A percentile compares a stretch with the other conserved stretches of the same genome.
Evolutionary conservation across 768 basidiomycete species (phyloP).

Genomic region (Saitozyma sp.): DNA sequence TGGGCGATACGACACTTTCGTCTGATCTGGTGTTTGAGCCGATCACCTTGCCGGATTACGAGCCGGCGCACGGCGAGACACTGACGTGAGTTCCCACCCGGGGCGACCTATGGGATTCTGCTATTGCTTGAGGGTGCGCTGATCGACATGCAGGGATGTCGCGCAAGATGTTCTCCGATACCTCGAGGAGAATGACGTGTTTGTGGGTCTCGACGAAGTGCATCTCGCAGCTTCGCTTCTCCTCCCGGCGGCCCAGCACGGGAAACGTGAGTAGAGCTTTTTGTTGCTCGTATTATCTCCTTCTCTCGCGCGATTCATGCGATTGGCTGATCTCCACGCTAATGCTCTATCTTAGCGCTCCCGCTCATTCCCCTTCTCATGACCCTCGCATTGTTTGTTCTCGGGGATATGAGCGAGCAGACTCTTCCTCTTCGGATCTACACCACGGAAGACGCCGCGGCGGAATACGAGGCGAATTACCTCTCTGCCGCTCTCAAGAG

Average conservation of each 20-base stretch:
- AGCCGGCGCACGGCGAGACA: not conserved
- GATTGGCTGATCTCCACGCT: no score
- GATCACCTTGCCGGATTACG: conserved; percentile 22
- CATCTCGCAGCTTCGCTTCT: conserved; percentile 21
- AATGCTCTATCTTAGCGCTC: no score
- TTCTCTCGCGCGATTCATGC: no score
- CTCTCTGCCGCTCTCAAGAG: no score
- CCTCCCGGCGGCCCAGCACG: conserved; percentile 14
- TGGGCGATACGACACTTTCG: conserved; percentile 1
- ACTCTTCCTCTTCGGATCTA: not conserved
- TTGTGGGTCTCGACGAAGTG: conserved; percentile 31
- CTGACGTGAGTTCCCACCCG: conserved; percentile 9
- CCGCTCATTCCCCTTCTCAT: no score
- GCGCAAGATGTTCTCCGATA: conserved; percentile 23
- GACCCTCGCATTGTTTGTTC: not conserved
- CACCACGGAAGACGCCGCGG: not conserved
- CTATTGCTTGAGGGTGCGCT: not conserved
- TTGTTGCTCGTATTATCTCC: no score
- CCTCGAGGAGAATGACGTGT: conserved; percentile 15
- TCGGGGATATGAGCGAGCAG: conserved; percentile 1
- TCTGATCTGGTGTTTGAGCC: conserved; percentile 9
- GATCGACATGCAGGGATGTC: conserved; percentile 7
- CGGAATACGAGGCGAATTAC: not conserved
- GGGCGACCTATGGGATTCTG: not conserved
- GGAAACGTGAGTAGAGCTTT: conserved; percentile 30